Conservation (phyloP, 176 grass and related monocot genomes). For the Thalia dealbata region DNA sequence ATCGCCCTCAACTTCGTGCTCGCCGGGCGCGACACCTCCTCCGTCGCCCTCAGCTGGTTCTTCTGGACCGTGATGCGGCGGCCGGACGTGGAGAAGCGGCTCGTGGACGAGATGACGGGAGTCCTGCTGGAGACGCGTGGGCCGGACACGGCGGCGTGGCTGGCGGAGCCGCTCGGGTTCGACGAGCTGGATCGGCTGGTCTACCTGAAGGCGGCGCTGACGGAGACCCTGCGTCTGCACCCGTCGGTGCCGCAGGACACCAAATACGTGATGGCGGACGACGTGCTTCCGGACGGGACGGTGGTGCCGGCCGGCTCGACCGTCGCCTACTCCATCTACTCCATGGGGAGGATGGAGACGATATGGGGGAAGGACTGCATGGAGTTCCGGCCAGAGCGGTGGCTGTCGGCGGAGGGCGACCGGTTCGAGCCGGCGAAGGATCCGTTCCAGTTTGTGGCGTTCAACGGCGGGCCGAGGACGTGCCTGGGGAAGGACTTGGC, state of each 20-base stretch:
- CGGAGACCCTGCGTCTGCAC: not conserved
- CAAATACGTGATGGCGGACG: not conserved
- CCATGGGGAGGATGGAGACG: slow-evolving; percentile 2
- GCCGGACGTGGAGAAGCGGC: slow-evolving; percentile 1
- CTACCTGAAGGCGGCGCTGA: slow-evolving; percentile 1
- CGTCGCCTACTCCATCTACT: slow-evolving; percentile 9
- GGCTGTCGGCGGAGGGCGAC: not conserved
- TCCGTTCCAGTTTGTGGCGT: not conserved
- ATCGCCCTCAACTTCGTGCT: slow-evolving; percentile 37
- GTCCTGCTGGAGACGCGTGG: not conserved
- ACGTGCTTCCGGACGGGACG: not conserved
- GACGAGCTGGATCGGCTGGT: slow-evolving; percentile 1
- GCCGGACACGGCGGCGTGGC: not conserved
- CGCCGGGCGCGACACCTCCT: not conserved
- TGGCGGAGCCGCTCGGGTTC: not conserved
- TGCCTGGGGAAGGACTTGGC: slow-evolving; percentile 13
- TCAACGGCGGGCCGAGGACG: slow-evolving; percentile 4
- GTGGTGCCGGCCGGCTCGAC: not conserved
- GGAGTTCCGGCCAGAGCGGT: slow-evolving; percentile 2
- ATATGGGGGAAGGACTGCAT: slow-evolving; percentile 4
- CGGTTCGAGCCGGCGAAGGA: not conserved
- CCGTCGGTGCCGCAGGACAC: slow-evolving; percentile 4
- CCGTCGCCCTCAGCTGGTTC: slow-evolving; percentile 8
- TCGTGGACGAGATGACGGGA: not conserved
- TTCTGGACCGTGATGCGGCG: slow-evolving; percentile 2